phyloP scores from a whole-genome alignment of 306 rosid genomes.

The Inga leiocalycina region DNA sequence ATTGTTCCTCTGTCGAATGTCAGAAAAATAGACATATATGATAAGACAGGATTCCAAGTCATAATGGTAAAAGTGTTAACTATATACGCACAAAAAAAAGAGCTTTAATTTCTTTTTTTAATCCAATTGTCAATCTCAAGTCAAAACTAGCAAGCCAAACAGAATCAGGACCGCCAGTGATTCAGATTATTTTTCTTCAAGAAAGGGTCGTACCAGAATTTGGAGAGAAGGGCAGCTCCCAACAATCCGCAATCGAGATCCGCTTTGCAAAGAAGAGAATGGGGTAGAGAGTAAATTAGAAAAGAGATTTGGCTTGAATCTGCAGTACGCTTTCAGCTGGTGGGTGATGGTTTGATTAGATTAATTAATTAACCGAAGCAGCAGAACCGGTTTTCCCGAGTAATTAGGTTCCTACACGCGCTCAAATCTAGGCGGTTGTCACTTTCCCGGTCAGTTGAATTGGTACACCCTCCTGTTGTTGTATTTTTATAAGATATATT shows the following conservation, averaged over 20 bases:
- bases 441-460: not conserved
- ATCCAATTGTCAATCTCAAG: slow-evolving; percentile 24
- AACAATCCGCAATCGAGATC: slow-evolving; percentile 1
- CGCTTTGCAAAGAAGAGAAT: not conserved
- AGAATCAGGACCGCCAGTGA: slow-evolving; percentile 11
- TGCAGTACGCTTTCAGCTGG: not conserved
- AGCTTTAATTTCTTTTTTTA: not conserved
- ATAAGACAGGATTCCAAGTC: not conserved
- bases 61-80: slow-evolving; percentile 6
- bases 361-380: not conserved
- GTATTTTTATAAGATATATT: too few species aligned
- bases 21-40: not conserved
- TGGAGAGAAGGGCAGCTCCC: not conserved
- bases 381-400: not conserved
- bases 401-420: not conserved
- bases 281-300: not conserved
- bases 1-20: not conserved
- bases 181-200: not conserved
- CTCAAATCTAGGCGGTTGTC: not conserved
- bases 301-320: not conserved
- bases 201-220: slow-evolving; percentile 1
- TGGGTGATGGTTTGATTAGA: not conserved
- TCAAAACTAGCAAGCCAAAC: slow-evolving; percentile 2
- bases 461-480: too few species aligned
- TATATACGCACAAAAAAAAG: not conserved